Evolutionary conservation across 2,329 filamentous ascomycete species (phyloP).

Genomic region (Chrysosporium queenslandicum): DNA sequence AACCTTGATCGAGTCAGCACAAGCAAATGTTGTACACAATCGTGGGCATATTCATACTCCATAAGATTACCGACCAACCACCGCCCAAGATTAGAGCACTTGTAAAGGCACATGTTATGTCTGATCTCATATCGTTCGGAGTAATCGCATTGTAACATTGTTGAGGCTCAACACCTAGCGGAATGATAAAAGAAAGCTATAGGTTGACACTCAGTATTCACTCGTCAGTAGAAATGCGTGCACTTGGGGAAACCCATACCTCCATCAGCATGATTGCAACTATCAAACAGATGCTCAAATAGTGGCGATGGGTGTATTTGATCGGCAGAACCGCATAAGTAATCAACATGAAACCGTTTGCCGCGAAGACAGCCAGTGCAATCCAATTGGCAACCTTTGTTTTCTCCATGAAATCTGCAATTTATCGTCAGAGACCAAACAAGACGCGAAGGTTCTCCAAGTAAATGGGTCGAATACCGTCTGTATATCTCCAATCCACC

Average conservation of each 20-base stretch:
- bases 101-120: slow-evolving; percentile 72
- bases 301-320: slow-evolving; percentile 85
- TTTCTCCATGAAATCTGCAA: slow-evolving; percentile 44
- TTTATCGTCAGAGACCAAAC: slow-evolving; percentile 5
- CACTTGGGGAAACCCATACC: slow-evolving; percentile 36
- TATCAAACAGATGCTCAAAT: slow-evolving; percentile 79
- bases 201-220: slow-evolving; percentile 20
- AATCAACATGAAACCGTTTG: slow-evolving; percentile 63
- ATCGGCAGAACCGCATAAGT: slow-evolving; percentile 73
- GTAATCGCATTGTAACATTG: slow-evolving; percentile 88
- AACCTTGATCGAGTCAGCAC: slow-evolving; percentile 41
- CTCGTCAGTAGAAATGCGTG: background rate
- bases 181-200: slow-evolving; percentile 87
- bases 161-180: slow-evolving; percentile 64
- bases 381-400: slow-evolving; percentile 69
- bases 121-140: slow-evolving; percentile 81
- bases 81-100: slow-evolving; percentile 78
- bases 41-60: slow-evolving; percentile 44
- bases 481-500: slow-evolving; percentile 62
- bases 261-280: slow-evolving; percentile 67
- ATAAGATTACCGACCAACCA: slow-evolving; percentile 73
- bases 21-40: background rate
- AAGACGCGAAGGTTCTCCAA: slow-evolving; percentile 5
- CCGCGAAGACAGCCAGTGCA: slow-evolving; percentile 61
- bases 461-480: slow-evolving; percentile 35